phyloP scores from a whole-genome alignment of 129 eudicot genomes.

The Chrysanthemum seticuspe region DNA sequence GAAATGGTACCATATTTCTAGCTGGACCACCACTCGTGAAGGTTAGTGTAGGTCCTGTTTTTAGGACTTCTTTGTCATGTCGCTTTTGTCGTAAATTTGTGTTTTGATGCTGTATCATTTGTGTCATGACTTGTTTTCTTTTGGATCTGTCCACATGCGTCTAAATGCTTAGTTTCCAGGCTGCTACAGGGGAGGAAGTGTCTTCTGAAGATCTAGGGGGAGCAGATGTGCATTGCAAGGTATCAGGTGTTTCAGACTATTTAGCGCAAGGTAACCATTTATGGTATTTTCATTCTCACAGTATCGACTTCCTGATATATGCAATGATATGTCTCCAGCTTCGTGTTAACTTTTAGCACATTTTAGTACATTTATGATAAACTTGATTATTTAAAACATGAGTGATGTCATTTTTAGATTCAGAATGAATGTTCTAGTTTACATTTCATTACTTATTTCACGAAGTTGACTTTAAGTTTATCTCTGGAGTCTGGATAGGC shows the following conservation, averaged over 20 bases:
- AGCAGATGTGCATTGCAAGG: constrained; percentile 88
- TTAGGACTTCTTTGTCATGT: neutral
- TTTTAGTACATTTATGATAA: neutral
- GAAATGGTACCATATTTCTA: constrained; percentile 95
- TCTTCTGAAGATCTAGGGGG: constrained; percentile 98
- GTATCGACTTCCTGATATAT: neutral
- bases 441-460: neutral
- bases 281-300: constrained; percentile 1
- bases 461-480: neutral
- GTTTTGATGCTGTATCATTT: neutral
- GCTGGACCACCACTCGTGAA: constrained; percentile 99
- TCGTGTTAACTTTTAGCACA: neutral
- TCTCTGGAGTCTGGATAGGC: too few relatives aligned
- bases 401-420: neutral
- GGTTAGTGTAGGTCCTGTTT: constrained; percentile 44
- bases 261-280: constrained; percentile 73
- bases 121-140: constrained; percentile 19
- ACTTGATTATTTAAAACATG: neutral
- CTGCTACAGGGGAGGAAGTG: constrained; percentile 98
- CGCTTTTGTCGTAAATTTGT: constrained; percentile 6
- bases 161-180: constrained; percentile 52
- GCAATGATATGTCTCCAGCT: neutral
- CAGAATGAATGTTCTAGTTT: neutral
- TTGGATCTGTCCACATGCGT: constrained; percentile 12
- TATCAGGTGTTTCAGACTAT: constrained; percentile 94